Conservation (phyloP, 2,329 filamentous ascomycete genomes). For the Penicillium brasilianum region DNA sequence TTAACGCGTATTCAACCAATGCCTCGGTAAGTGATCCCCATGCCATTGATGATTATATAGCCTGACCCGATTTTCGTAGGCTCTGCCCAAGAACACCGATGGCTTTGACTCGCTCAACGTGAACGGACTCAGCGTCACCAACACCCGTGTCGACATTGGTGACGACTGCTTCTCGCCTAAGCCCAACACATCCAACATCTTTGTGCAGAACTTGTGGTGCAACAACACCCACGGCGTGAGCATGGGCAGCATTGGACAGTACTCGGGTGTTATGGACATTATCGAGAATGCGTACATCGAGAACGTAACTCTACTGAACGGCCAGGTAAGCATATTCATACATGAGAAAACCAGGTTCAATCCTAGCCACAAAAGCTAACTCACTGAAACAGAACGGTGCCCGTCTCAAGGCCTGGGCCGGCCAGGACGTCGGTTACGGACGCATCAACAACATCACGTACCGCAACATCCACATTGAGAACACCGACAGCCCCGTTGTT, state of each 20-base stretch:
- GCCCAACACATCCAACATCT: conserved; percentile 62
- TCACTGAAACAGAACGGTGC: conserved; percentile 54
- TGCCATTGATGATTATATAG: neutral
- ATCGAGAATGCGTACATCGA: conserved; percentile 64
- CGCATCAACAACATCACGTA: conserved; percentile 68
- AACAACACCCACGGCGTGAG: conserved; percentile 63
- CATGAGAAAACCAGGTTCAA: conserved; percentile 28
- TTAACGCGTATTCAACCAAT: conserved; percentile 60
- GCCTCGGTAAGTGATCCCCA: conserved; percentile 35
- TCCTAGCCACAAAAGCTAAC: conserved; percentile 17
- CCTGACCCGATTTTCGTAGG: conserved; percentile 30
- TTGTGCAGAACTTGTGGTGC: conserved; percentile 65
- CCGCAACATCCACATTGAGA: conserved; percentile 63
- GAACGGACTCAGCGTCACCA: conserved; percentile 58
- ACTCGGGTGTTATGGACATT: conserved; percentile 59
- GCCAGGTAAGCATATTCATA: conserved; percentile 39
- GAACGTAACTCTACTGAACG: conserved; percentile 63
- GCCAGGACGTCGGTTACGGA: conserved; percentile 62
- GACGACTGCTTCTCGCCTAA: conserved; percentile 68
- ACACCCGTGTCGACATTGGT: conserved; percentile 59
- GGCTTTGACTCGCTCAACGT: conserved; percentile 67
- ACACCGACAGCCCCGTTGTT: conserved; percentile 63
- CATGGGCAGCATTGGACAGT: conserved; percentile 65
- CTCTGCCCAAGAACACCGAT: conserved; percentile 64
- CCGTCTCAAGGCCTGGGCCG: conserved; percentile 67